Base-by-base conservation (phyloP, 2,329 filamentous ascomycete species). In the Madurella fahalii region DNA sequence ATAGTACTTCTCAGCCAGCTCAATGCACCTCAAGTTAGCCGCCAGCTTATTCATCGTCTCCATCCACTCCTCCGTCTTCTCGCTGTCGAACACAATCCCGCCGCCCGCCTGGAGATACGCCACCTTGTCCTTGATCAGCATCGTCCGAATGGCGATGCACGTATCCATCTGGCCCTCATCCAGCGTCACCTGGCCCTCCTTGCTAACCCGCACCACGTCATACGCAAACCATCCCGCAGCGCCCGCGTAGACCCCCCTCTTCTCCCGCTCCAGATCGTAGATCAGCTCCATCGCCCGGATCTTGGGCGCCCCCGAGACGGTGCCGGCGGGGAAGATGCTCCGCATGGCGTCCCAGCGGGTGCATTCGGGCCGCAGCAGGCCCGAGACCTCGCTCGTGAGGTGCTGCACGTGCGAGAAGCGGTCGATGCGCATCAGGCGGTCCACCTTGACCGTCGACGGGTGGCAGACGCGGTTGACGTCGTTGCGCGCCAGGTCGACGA, bases 211-310 rank as follows among this genome's bases (percentile, higher is more conserved):
- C 44, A 93, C 81, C 50, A 81, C 82, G 58, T 85, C 84, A 67
- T 95, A 97, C 9, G 93, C 93, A 71, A 96, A 99, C 74, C 96
- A 99, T 2, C 94, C 94, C 0, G 96, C 93, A 0, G 94, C 94
- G 30, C 94, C 94, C 9, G 94, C 94, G 68, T 99, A 99, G 40
- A 97, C 84, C 40, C 94, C 93, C 52, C 94, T 81, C 78, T 96
- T 96, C 79, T 99, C 94, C 61, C 82, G 77, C 74, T 99, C 94
- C 45, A 97, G 76, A 74, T 97, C 93, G 45, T 89, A 91, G 65
- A 99, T 99, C 58, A 99, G 78, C 74, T 96, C 89, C 94, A 99
- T 99, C 2, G 94, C 94, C 59, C 86, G 84, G 52, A 99, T 91
- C 75, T 99, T 99, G 54, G 94, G 94, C 4, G 94, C 93, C 4